Conservation (phyloP, 2,329 filamentous ascomycete species). For the Thermomyces lanuginosus region DNA sequence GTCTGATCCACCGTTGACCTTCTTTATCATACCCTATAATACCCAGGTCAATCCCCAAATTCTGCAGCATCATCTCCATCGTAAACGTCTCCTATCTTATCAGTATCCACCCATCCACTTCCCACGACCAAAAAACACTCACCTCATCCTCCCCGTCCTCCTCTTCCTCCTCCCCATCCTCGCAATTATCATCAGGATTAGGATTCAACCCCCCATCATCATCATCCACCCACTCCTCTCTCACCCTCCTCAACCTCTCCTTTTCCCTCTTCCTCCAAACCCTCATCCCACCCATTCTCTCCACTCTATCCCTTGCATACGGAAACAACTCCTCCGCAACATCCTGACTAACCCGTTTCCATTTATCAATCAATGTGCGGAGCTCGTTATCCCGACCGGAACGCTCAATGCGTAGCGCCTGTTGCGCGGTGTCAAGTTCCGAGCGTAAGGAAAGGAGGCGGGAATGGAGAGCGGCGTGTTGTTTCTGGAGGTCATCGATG, state of each 20-base stretch:
- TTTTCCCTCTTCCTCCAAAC: constrained; percentile 38
- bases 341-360: constrained; percentile 42
- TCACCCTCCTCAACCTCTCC: constrained; percentile 28
- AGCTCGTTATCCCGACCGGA: constrained; percentile 38
- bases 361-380: constrained; percentile 39
- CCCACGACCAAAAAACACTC: no score
- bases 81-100: constrained; percentile 42
- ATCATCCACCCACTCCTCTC: constrained; percentile 20
- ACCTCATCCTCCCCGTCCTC: constrained; percentile 17
- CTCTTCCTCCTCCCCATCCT: constrained; percentile 17
- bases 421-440: constrained; percentile 35
- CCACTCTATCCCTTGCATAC: constrained; percentile 42
- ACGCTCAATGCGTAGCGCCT: constrained; percentile 37
- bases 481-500: constrained; percentile 20
- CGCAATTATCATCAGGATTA: constrained; percentile 16
- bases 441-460: constrained; percentile 16
- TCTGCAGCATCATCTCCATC: constrained; percentile 53
- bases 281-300: constrained; percentile 46
- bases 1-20: constrained; percentile 38
- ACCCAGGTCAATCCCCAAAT: constrained; percentile 45
- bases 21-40: constrained; percentile 47
- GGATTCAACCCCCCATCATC: constrained; percentile 24
- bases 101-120: constrained; percentile 11
- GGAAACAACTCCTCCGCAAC: constrained; percentile 54
- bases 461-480: constrained; percentile 18